A percentile compares a stretch with the other conserved stretches of the same genome.
phyloP scores from a whole-genome alignment of 139 green algal species.

The Zygnema circumcarinatum region DNA sequence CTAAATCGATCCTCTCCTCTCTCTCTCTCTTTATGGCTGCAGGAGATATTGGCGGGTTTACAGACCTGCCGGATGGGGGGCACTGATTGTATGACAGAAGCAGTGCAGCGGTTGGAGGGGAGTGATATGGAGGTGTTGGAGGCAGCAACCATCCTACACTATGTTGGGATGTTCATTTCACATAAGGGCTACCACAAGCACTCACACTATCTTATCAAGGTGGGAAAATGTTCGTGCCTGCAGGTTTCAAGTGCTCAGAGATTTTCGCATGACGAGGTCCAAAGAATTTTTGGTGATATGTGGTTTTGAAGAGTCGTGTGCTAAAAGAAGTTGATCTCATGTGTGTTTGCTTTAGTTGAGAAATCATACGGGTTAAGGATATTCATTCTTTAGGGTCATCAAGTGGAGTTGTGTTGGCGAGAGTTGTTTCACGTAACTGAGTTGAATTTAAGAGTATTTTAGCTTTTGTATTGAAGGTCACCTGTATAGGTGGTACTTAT shows the following conservation, averaged over 20 bases:
- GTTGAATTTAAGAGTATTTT: no score
- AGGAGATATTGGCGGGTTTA: conserved; percentile 51
- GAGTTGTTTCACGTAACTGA: no score
- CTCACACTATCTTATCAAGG: conserved; percentile 60
- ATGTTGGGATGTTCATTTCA: conserved; percentile 61
- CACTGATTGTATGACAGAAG: conserved; percentile 24
- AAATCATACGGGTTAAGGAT: no score
- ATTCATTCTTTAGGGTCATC: no score
- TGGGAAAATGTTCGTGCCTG: background rate
- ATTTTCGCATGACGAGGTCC: background rate
- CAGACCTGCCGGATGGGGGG: conserved; percentile 35
- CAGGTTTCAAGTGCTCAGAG: background rate
- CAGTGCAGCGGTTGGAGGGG: conserved; percentile 17
- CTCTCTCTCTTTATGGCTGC: no score
- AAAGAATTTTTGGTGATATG: background rate
- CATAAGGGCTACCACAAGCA: conserved; percentile 66
- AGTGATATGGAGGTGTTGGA: conserved; percentile 51
- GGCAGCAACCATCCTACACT: conserved; percentile 57
- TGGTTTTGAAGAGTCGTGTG: conserved; percentile 1
- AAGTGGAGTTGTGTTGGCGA: no score
- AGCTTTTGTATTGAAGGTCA: no score
- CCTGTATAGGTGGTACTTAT: no score
- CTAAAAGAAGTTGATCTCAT: background rate
- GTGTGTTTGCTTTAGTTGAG: no score
- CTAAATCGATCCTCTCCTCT: background rate